Conservation (phyloP, 441 rosid genomes). For the Erodium trifolium region DNA sequence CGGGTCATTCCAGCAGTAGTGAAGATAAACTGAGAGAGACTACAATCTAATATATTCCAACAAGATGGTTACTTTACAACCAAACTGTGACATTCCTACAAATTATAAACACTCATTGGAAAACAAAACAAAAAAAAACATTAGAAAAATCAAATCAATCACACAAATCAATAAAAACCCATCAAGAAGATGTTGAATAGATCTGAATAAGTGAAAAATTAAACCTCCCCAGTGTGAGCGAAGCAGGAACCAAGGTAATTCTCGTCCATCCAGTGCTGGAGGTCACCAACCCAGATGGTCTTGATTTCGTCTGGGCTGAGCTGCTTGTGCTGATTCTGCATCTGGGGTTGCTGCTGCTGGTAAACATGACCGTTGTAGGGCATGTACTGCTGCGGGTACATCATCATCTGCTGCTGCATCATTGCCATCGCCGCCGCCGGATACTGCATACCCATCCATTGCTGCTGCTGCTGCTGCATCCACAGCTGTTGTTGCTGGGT, state of each 20-base stretch:
- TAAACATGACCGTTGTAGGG: slow-evolving; percentile 28
- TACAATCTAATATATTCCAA: no score
- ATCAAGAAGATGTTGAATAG: background rate
- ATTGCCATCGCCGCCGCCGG: slow-evolving; percentile 58
- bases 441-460: slow-evolving; percentile 61
- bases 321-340: background rate
- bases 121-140: slow-evolving; percentile 1
- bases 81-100: background rate
- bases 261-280: slow-evolving; percentile 19
- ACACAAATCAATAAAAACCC: slow-evolving; percentile 11
- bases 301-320: slow-evolving; percentile 38
- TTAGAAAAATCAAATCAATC: slow-evolving; percentile 5
- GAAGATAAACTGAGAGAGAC: no score
- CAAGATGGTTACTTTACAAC: no score
- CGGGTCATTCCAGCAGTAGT: no score
- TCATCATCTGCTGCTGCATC: slow-evolving; percentile 87
- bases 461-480: slow-evolving; percentile 33
- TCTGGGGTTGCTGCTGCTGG: slow-evolving; percentile 28
- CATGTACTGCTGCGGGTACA: slow-evolving; percentile 63
- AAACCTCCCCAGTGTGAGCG: slow-evolving; percentile 58
- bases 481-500: slow-evolving; percentile 20
- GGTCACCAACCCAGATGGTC: slow-evolving; percentile 23
- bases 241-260: slow-evolving; percentile 58
- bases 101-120: background rate
- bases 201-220: background rate